Evolutionary conservation across 352 stramenopile genomes (phyloP).

Genomic region (Blastocystis sp.): DNA sequence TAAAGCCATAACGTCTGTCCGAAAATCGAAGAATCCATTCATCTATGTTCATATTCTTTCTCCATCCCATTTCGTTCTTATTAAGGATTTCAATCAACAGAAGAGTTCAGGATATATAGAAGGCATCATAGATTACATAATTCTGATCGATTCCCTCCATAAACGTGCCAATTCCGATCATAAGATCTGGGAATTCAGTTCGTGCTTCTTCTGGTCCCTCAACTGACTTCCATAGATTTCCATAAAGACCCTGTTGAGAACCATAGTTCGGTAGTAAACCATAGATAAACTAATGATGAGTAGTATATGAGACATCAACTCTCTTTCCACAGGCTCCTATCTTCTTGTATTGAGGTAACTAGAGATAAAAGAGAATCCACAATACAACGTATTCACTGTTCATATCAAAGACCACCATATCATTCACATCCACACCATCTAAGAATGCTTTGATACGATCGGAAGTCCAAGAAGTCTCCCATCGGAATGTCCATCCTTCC

Average conservation of each 20-base stretch:
- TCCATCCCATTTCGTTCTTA: slow-evolving; percentile 1
- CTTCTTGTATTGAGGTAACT: slow-evolving; percentile 65
- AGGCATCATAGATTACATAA: slow-evolving; percentile 75
- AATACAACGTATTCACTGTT: slow-evolving; percentile 68
- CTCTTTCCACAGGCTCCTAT: slow-evolving; percentile 71
- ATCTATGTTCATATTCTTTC: slow-evolving; percentile 66
- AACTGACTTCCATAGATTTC: slow-evolving; percentile 71
- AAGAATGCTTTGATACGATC: slow-evolving; percentile 65
- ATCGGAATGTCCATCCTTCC: slow-evolving; percentile 75
- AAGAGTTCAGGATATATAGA: slow-evolving; percentile 73
- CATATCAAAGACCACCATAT: slow-evolving; percentile 75
- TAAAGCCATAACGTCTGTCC: slow-evolving; percentile 70
- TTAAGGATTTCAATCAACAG: slow-evolving; percentile 39
- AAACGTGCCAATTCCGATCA: slow-evolving; percentile 73
- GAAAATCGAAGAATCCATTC: slow-evolving; percentile 70
- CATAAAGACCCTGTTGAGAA: slow-evolving; percentile 73
- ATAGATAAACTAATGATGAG: slow-evolving; percentile 77
- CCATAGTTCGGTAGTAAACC: slow-evolving; percentile 78
- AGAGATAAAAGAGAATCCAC: neutral
- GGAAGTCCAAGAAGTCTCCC: slow-evolving; percentile 73
- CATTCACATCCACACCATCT: slow-evolving; percentile 69
- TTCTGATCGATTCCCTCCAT: slow-evolving; percentile 80
- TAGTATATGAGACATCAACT: slow-evolving; percentile 71
- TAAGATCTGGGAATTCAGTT: slow-evolving; percentile 69
- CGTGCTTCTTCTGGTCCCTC: slow-evolving; percentile 69